phyloP scores from a whole-genome alignment of 2,329 filamentous ascomycete genomes.

The Trichophyton simii region DNA sequence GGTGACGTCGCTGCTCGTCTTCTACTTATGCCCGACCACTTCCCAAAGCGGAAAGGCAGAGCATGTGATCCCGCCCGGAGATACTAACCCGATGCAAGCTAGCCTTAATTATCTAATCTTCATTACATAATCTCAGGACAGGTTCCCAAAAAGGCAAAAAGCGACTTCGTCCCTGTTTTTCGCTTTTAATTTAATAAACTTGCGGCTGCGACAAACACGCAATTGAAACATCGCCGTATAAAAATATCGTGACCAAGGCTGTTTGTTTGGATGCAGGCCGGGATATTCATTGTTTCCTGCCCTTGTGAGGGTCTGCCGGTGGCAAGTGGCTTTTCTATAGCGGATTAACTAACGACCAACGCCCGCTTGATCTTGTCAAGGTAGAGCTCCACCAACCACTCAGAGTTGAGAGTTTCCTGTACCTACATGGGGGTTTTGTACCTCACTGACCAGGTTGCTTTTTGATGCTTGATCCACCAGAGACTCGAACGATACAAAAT shows the following conservation, averaged over 20 bases:
- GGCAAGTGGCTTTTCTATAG: constrained; percentile 1
- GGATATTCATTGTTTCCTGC: not conserved
- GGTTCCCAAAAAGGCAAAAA: not conserved
- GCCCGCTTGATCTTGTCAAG: not conserved
- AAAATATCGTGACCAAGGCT: not conserved
- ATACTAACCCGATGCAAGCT: not conserved
- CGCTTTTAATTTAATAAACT: not conserved
- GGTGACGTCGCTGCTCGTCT: too few relatives aligned
- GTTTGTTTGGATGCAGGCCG: not conserved
- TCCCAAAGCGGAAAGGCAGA: not conserved
- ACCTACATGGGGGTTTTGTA: constrained; percentile 1
- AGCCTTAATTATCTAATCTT: not conserved
- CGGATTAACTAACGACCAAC: not conserved
- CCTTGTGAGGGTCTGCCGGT: not conserved
- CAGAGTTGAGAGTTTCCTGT: not conserved
- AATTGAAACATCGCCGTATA: not conserved
- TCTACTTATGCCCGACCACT: not conserved
- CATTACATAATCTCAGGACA: not conserved
- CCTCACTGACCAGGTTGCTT: constrained; percentile 5
- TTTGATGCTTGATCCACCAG: constrained; percentile 1
- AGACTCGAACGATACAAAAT: constrained; percentile 1
- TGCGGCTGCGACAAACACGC: not conserved
- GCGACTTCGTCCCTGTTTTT: not conserved
- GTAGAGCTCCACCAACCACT: constrained; percentile 5
- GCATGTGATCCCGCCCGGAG: not conserved